A percentile compares a stretch with the other conserved stretches of the same genome.
Evolutionary conservation across 192 early-diverging fungal species (phyloP).

Genomic region (Allomyces arbusculus): DNA sequence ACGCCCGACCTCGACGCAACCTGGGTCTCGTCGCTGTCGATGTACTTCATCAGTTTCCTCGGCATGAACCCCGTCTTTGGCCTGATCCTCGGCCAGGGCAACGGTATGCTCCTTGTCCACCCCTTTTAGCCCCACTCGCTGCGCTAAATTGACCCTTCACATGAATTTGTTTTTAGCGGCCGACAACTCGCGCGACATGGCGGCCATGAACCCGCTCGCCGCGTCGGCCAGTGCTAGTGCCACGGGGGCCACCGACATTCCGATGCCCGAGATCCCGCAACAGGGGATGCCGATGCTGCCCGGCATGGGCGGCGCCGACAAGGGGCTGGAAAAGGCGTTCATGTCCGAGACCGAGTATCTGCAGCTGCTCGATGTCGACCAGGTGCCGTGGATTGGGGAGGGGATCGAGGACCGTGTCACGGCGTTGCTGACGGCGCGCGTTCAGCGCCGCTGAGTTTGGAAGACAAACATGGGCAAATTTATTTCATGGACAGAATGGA

Average conservation of each 20-base stretch:
- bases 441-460: too few relatives aligned
- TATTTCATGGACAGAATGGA: too few relatives aligned
- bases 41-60: constrained; percentile 97
- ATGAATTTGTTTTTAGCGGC: background rate
- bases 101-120: constrained; percentile 25
- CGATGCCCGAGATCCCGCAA: background rate
- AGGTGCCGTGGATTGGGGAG: background rate
- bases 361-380: background rate
- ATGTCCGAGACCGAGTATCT: background rate
- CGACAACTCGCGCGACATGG: background rate
- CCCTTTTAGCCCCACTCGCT: background rate
- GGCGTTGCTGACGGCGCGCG: background rate
- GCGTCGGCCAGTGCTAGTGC: background rate
- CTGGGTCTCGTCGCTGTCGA: constrained; percentile 92
- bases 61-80: constrained; percentile 79
- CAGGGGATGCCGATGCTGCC: background rate
- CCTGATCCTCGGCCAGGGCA: constrained; percentile 76
- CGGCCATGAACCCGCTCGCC: background rate
- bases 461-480: too few relatives aligned
- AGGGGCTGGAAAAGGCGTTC: background rate
- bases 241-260: background rate
- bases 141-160: background rate
- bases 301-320: background rate
- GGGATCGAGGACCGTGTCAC: background rate
- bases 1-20: constrained; percentile 92